These are phyloP conservation scores for Fraxinus baroniana DNA, from an alignment of 305 asterid species.

Conservation along the genomic window DNA sequence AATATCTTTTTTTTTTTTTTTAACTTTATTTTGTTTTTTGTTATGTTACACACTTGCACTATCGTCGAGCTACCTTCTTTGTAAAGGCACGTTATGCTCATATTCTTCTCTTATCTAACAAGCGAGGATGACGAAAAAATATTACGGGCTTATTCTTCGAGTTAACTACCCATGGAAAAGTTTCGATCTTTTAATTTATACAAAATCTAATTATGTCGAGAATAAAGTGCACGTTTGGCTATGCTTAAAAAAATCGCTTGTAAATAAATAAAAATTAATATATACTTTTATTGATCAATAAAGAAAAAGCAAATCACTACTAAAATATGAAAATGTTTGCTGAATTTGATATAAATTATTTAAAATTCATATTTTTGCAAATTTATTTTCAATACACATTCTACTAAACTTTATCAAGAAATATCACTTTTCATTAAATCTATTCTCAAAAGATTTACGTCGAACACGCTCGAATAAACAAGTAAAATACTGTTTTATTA, in stretches of 20 bases:
- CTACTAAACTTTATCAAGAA: too few species aligned
- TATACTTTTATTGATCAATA: not conserved
- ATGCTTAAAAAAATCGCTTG: not conserved
- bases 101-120: not conserved
- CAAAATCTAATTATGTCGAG: not conserved
- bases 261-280: too few species aligned
- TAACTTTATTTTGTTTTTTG: not conserved
- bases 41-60: not conserved
- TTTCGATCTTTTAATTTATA: too few species aligned
- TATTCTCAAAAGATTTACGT: not conserved
- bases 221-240: not conserved
- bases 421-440: not conserved
- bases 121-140: not conserved
- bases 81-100: not conserved
- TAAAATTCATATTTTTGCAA: too few species aligned
- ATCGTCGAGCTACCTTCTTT: not conserved
- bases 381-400: too few species aligned
- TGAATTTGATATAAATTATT: too few species aligned
- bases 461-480: not conserved
- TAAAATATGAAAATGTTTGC: not conserved
- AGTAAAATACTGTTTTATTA: too few species aligned
- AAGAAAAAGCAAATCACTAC: not conserved
- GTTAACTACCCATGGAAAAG: not conserved
- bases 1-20: not conserved
- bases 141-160: not conserved